Evolutionary conservation across 2,329 filamentous ascomycete genomes (phyloP), one percentile per base, ranked within the genome.

Genomic region (Fusarium sp.): DNA sequence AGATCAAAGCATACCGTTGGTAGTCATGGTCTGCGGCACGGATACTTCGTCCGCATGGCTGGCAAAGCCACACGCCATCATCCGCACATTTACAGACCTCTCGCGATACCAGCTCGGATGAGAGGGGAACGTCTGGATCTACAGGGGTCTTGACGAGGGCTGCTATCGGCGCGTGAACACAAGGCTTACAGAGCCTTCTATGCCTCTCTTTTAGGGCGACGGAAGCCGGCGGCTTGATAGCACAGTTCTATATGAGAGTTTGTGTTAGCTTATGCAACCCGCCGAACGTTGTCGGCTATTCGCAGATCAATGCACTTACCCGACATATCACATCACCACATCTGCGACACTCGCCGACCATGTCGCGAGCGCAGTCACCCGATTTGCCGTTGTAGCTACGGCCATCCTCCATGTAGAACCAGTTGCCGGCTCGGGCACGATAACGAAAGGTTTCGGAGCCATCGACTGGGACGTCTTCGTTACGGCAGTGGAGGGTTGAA

Each of bases 311-410:
- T 67, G 53, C 64, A 65, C 88, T 78, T 86, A 97, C 94, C 81
- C 95, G 88, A 79, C 95, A 98, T 57, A 97, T 89, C 26, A 94
- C 86, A 28, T 82, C 89, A 39, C 87, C 87, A 78, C 95, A 98
- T 66, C 90, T 87, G 57, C 93, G 88, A 79, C 95, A 98, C 72
- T 92, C 91, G 42, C 86, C 88, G 7, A 98, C 95, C 88, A 97
- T 88, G 78, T 98, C 95, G 65, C 93, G 86, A 22, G 95, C 95
- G 77, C 95, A 98, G 72, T 87, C 86, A 7, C 92, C 90, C 28
- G 92, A 85, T 79, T 93, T 95, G 53, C 91, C 91, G 67, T 85
- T 82, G 71, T 83, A 84, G 56, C 85, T 72, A 15, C 88, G 81
- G 43, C 82, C 81, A 56, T 88, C 84, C 63, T 88, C 83, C 82